Conservation (phyloP, 139 green algal genomes). For the Coelastrella sp. region DNA sequence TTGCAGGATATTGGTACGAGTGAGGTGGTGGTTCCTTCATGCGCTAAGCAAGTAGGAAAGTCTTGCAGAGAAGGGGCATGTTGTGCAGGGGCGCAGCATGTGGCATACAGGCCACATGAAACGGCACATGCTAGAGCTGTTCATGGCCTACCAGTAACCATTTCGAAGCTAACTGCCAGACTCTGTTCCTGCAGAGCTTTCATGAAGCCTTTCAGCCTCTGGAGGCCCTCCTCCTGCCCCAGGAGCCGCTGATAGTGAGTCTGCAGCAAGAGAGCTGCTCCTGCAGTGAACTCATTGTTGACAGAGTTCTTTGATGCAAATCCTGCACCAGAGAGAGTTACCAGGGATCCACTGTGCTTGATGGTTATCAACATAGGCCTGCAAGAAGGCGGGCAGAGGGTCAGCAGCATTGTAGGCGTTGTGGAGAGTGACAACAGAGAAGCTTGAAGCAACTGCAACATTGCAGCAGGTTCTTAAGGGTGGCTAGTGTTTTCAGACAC, state of each 20-base stretch:
- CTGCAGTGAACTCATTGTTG: conserved; percentile 68
- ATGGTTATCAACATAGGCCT: conserved; percentile 67
- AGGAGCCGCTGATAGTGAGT: conserved; percentile 57
- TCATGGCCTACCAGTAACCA: conserved; percentile 64
- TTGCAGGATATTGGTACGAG: too few species aligned
- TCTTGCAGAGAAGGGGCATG: too few species aligned
- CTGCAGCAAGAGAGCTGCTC: conserved; percentile 56
- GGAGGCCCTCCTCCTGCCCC: neutral
- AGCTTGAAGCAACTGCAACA: too few species aligned
- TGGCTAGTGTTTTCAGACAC: too few species aligned
- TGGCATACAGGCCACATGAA: too few species aligned
- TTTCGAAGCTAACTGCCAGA: conserved; percentile 65
- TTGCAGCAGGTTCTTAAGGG: too few species aligned
- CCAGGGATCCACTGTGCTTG: conserved; percentile 70
- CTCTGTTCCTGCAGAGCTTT: conserved; percentile 18
- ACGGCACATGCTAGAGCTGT: too few species aligned
- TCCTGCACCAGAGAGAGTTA: conserved; percentile 61
- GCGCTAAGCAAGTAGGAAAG: too few species aligned
- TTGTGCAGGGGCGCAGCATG: too few species aligned
- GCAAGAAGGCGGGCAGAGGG: neutral
- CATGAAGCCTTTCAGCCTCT: conserved; percentile 47
- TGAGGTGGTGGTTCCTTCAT: too few species aligned
- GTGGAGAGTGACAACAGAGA: too few species aligned
- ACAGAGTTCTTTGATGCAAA: conserved; percentile 75
- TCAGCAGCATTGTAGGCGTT: too few species aligned